A percentile compares a stretch with the other conserved stretches of the same genome.
These are phyloP conservation scores for Fusarium keratoplasticum DNA, from an alignment of 2,329 filamentous ascomycete genomes.

Conservation along the genomic window DNA sequence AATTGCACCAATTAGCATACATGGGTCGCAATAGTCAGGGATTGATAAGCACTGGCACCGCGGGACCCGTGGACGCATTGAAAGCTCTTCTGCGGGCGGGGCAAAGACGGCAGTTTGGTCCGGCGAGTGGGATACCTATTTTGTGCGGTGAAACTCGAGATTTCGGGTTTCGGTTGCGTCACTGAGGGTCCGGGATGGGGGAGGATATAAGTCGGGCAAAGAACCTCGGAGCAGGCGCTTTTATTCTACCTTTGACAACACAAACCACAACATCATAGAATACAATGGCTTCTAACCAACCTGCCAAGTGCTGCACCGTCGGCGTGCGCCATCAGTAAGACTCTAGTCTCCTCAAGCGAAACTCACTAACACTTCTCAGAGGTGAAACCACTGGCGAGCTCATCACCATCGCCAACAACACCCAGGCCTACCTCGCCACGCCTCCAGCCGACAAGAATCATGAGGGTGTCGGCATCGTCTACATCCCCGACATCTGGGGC, in stretches of 20 bases:
- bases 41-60: conserved; percentile 21
- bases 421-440: conserved; percentile 64
- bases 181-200: conserved; percentile 21
- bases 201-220: conserved; percentile 24
- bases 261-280: background rate
- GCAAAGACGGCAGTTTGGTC: conserved; percentile 14
- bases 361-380: conserved; percentile 46
- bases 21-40: background rate
- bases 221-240: background rate
- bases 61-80: background rate
- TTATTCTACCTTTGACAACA: background rate
- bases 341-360: background rate
- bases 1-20: conserved; percentile 6
- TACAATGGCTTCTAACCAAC: conserved; percentile 65
- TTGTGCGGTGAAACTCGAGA: conserved; percentile 6
- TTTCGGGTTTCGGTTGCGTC: conserved; percentile 33
- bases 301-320: conserved; percentile 63
- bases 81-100: conserved; percentile 10
- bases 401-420: conserved; percentile 58
- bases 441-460: conserved; percentile 49
- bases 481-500: conserved; percentile 53
- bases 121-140: background rate
- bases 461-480: conserved; percentile 49
- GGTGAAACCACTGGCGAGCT: conserved; percentile 60
- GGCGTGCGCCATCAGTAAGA: conserved; percentile 67